These are phyloP conservation scores for Hypoxylon sp. DNA, from an alignment of 2,329 filamentous ascomycete genomes.

Conservation along the genomic window DNA sequence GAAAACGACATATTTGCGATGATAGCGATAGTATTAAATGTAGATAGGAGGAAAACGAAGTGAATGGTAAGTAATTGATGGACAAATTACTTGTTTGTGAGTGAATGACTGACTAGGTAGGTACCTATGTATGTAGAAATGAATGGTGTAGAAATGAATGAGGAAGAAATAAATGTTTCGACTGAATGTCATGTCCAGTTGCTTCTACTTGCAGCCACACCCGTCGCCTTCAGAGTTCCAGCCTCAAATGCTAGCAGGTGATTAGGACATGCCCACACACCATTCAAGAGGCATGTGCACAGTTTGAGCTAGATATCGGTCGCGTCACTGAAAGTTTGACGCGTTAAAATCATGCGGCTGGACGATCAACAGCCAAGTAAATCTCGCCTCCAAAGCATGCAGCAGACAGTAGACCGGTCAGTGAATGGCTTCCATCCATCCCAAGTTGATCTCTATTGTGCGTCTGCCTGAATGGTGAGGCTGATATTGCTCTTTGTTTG, in stretches of 20 bases:
- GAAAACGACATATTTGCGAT: background rate
- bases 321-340: background rate
- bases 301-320: background rate
- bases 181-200: background rate
- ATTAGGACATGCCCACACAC: background rate
- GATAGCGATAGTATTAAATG: background rate
- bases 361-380: background rate
- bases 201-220: background rate
- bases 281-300: background rate
- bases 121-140: too few species aligned
- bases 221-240: background rate
- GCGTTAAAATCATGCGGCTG: background rate
- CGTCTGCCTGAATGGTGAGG: background rate
- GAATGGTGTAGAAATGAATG: too few species aligned
- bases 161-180: background rate
- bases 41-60: background rate
- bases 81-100: background rate
- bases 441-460: background rate
- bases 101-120: background rate
- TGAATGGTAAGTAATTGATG: background rate
- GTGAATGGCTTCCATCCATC: background rate
- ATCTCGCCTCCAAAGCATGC: background rate
- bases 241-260: background rate
- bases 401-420: background rate
- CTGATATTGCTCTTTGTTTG: constrained; percentile 3